A percentile compares a stretch with the other conserved stretches of the same genome.
Conservation (phyloP, 2,329 filamentous ascomycete genomes). For the Penicillium crustosum region DNA sequence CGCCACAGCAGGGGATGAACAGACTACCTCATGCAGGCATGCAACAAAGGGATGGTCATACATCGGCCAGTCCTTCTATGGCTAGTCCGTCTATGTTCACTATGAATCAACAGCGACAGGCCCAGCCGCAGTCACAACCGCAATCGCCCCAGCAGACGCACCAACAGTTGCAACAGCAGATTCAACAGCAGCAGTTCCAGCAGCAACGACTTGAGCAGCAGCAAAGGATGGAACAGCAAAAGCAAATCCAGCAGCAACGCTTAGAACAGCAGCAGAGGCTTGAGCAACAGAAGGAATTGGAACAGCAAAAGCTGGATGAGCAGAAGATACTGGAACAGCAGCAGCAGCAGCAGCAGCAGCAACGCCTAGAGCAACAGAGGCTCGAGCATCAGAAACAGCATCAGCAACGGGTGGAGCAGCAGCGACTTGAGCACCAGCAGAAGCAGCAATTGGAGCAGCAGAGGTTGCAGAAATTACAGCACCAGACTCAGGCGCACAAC, state of each 20-base stretch:
- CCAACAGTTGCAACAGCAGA: constrained; percentile 22
- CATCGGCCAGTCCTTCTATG: constrained; percentile 25
- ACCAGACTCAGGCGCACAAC: constrained; percentile 26
- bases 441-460: constrained; percentile 20
- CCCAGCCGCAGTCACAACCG: constrained; percentile 25
- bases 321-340: constrained; percentile 13
- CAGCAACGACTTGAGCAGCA: constrained; percentile 21
- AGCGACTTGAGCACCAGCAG: constrained; percentile 10
- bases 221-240: constrained; percentile 16
- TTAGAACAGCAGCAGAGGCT: constrained; percentile 10
- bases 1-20: constrained; percentile 35
- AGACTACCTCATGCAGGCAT: constrained; percentile 26
- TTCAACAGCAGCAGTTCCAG: constrained; percentile 26
- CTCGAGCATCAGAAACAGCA: constrained; percentile 19
- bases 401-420: constrained; percentile 18
- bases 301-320: constrained; percentile 12
- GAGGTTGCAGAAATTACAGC: constrained; percentile 23
- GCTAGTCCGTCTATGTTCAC: constrained; percentile 26
- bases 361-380: constrained; percentile 15
- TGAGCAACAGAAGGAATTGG: constrained; percentile 20
- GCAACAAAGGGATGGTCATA: constrained; percentile 24
- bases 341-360: constrained; percentile 3
- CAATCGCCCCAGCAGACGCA: constrained; percentile 32
- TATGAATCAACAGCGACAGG: constrained; percentile 22
- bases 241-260: constrained; percentile 10